A percentile compares a stretch with the other conserved stretches of the same genome.
These are phyloP conservation scores for Leucocoprinus gongylophorus DNA, from an alignment of 1,284 basidiomycete species.

Conservation along the genomic window DNA sequence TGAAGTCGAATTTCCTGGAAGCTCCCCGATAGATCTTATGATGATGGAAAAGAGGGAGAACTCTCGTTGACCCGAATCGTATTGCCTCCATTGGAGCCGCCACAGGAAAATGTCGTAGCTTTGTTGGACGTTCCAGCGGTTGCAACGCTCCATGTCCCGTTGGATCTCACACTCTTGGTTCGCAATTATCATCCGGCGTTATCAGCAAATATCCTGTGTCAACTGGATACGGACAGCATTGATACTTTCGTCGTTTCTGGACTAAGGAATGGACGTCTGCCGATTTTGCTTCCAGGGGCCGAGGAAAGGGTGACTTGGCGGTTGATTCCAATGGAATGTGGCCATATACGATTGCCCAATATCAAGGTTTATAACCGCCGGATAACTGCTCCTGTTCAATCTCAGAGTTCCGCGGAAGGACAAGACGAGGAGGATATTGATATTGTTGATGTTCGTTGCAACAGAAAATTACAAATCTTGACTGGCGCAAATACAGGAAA, in stretches of 20 bases:
- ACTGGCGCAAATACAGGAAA: conserved; percentile 13
- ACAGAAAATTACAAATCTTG: conserved; percentile 21
- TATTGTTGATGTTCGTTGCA: conserved; percentile 46
- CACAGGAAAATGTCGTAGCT: conserved; percentile 53
- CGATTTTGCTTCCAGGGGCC: conserved; percentile 60
- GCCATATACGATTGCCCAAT: conserved; percentile 50
- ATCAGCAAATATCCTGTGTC: conserved; percentile 59
- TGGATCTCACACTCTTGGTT: conserved; percentile 48
- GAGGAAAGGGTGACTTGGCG: conserved; percentile 61
- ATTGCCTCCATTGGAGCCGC: conserved; percentile 54
- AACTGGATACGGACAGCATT: conserved; percentile 56
- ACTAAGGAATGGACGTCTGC: conserved; percentile 52
- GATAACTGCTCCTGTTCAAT: conserved; percentile 24
- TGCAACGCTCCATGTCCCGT: conserved; percentile 55
- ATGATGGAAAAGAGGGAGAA: conserved; percentile 37
- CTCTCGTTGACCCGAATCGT: conserved; percentile 43
- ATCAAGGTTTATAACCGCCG: conserved; percentile 55
- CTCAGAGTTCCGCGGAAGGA: conserved; percentile 14
- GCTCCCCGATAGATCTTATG: conserved; percentile 31
- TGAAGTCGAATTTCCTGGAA: background rate
- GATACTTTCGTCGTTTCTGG: conserved; percentile 71
- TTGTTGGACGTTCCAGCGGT: conserved; percentile 54
- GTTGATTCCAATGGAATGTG: conserved; percentile 66
- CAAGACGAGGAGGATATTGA: conserved; percentile 29
- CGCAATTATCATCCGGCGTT: conserved; percentile 57